Evolutionary conservation across 176 grass and related monocot species (phyloP).

Genomic region (Oryza glaberrima): DNA sequence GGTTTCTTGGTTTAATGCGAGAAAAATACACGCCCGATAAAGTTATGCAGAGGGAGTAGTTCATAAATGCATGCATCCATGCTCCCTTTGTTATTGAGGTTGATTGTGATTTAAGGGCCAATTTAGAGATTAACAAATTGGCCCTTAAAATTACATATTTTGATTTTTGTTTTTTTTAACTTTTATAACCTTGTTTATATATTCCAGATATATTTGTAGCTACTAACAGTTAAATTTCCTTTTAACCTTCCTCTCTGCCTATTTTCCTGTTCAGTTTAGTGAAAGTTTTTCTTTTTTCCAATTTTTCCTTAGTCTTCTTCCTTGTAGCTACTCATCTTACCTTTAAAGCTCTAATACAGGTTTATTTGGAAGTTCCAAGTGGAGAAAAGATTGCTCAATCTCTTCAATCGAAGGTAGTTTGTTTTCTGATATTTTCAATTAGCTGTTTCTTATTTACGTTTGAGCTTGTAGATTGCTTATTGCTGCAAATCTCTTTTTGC

Average conservation of each 20-base stretch:
- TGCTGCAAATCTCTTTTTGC: neutral
- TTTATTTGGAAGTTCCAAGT: slow-evolving; percentile 76
- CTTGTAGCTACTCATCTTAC: slow-evolving; percentile 28
- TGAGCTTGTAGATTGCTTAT: neutral
- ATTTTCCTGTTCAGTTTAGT: neutral
- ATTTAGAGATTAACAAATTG: neutral
- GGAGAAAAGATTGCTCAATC: slow-evolving; percentile 68
- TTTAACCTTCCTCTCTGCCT: neutral
- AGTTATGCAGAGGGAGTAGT: neutral
- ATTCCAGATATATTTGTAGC: neutral
- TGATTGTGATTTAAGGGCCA: neutral
- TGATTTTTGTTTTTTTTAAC: neutral
- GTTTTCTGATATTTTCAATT: neutral
- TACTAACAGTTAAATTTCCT: neutral
- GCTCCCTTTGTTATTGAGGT: neutral
- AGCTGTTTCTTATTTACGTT: neutral
- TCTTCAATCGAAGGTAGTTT: slow-evolving; percentile 62
- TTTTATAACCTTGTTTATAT: neutral
- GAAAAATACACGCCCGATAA: neutral
- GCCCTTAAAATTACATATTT: neutral
- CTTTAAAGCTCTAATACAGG: slow-evolving; percentile 31
- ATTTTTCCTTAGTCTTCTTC: neutral
- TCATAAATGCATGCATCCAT: too few relatives aligned
- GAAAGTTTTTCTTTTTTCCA: neutral
- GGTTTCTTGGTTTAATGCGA: neutral